Conservation (phyloP, 305 asterid genomes). For the Fraxinus greggii region DNA sequence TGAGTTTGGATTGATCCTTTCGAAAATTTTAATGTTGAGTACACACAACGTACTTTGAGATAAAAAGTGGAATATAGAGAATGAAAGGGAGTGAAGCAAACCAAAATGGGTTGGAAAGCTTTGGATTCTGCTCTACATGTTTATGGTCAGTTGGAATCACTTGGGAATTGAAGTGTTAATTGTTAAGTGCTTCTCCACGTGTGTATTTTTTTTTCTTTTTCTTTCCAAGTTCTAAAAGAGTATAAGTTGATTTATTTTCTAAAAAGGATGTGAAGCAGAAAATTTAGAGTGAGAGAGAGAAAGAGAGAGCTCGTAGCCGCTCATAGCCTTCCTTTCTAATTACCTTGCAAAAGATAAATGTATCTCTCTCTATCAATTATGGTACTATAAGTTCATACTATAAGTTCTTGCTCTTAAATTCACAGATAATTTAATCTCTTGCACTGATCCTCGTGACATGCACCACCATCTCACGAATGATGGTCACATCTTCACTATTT, state of each 20-base stretch:
- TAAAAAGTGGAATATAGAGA: neutral
- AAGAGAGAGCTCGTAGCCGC: neutral
- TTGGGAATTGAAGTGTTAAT: neutral
- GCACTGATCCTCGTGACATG: neutral
- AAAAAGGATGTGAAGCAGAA: neutral
- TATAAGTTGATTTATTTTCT: neutral
- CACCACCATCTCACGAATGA: neutral
- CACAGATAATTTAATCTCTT: neutral
- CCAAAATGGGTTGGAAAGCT: neutral
- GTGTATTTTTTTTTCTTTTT: too few species aligned
- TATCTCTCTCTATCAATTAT: neutral
- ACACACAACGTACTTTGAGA: neutral
- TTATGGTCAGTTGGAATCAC: neutral
- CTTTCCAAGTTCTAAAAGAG: neutral
- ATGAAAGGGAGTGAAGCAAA: neutral
- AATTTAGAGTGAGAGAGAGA: neutral
- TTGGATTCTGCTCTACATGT: neutral
- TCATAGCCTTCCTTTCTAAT: neutral
- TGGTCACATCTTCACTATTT: neutral
- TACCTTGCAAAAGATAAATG: neutral
- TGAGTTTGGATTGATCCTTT: neutral
- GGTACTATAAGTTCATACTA: neutral
- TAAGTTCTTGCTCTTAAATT: neutral
- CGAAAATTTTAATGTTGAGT: neutral
- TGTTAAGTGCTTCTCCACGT: neutral